Base-by-base conservation (phyloP, 2,329 filamentous ascomycete species). In the Clarireedia monteithiana region DNA sequence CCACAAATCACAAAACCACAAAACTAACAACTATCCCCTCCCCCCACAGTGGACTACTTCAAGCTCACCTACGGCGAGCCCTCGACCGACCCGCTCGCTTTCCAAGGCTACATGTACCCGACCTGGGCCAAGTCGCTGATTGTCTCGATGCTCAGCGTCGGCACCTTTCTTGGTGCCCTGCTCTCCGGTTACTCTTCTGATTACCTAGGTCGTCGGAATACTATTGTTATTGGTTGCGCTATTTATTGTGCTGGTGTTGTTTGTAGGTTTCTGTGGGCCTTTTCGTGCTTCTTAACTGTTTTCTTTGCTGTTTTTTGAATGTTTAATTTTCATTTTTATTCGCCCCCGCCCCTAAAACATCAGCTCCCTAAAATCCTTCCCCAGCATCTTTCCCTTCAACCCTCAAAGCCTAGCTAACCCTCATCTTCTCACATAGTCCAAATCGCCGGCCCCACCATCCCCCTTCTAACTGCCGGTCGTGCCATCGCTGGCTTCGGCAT, bases 401-500 rank as follows among this genome's bases (percentile, higher is more conserved):
- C 10, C 27, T 10, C 27, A 7, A 30, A 30, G 27, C 7, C 4
- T 30, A 30, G 12, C 27, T 3, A 2, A 30, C 7, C 10, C 27
- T 10, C 20, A 30, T 46, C 67, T 3, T 44, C 67, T 0, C 64
- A 68, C 34, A 64, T 63, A 4, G 60, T 57, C 40, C 20, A 55
- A 42, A 75, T 76, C 12, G 73, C 44, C 23, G 66, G 65, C 40
- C 70, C 75, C 60, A 68, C 40, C 77, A 30, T 74, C 84, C 58
- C 84, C 88, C 69, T 84, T 81, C 67, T 65, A 26, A 59, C 60
- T 6, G 79, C 81, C 56, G 88, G 88, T 67, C 87, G 88, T 78
- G 73, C 91, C 56, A 74, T 91, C 64, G 84, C 87, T 51, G 88
- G 88, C 69, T 69, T 90, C 52, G 88, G 88, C 76, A 86, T 91